Conservation (phyloP, 2,329 filamentous ascomycete genomes). For the Plenodomus tracheiphilus region DNA sequence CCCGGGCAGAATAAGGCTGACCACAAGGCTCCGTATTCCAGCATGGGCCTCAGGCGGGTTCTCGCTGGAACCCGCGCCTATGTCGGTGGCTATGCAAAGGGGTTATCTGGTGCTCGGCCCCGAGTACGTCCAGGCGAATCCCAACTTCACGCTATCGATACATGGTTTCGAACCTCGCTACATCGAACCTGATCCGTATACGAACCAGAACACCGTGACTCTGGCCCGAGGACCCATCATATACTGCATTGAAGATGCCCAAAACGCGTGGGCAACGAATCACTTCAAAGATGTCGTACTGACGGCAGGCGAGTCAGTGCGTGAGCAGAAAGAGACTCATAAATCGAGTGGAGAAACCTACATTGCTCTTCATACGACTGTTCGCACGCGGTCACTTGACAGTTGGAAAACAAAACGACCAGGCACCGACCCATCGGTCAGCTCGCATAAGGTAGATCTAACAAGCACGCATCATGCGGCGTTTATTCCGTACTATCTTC, state of each 20-base stretch:
- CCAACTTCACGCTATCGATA: slow-evolving; percentile 50
- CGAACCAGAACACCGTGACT: slow-evolving; percentile 58
- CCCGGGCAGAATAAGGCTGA: slow-evolving; percentile 2
- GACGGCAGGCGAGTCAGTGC: slow-evolving; percentile 2
- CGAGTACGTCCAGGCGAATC: slow-evolving; percentile 2
- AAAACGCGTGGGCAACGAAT: slow-evolving; percentile 9
- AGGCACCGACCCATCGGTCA: neutral
- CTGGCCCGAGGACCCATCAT: slow-evolving; percentile 14
- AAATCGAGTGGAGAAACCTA: slow-evolving; percentile 7
- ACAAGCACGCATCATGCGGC: neutral
- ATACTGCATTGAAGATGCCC: slow-evolving; percentile 12
- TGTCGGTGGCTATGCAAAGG: slow-evolving; percentile 33
- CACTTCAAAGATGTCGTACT: slow-evolving; percentile 11
- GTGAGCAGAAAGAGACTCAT: slow-evolving; percentile 1
- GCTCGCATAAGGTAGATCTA: slow-evolving; percentile 3
- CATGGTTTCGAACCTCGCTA: slow-evolving; percentile 53
- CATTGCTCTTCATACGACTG: slow-evolving; percentile 3
- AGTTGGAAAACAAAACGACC: neutral
- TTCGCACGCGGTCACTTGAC: slow-evolving; percentile 2
- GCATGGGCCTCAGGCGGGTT: slow-evolving; percentile 51
- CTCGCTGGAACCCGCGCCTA: slow-evolving; percentile 26
- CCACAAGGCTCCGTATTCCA: slow-evolving; percentile 53
- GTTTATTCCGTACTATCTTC: slow-evolving; percentile 12
- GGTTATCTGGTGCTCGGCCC: slow-evolving; percentile 3
- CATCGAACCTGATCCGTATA: slow-evolving; percentile 59